phyloP scores from a whole-genome alignment of 2,329 filamentous ascomycete species.

The Fusarium virguliforme region DNA sequence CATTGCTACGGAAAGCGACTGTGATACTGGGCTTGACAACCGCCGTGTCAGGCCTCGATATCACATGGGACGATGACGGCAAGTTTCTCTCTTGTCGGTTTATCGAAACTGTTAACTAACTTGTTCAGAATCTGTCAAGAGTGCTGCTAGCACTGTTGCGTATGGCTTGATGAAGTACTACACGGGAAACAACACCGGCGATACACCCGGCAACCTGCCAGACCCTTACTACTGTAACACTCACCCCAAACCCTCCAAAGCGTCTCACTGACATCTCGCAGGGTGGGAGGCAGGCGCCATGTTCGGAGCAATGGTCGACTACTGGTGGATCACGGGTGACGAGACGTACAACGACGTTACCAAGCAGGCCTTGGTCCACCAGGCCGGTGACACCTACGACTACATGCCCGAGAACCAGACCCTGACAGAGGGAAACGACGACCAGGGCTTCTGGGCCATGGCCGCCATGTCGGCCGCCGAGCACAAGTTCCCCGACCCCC shows the following conservation, averaged over 20 bases:
- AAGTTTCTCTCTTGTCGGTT: not conserved
- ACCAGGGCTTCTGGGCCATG: conserved; percentile 90
- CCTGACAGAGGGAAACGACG: conserved; percentile 77
- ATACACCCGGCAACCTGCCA: conserved; percentile 71
- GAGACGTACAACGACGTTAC: conserved; percentile 74
- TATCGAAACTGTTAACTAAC: not conserved
- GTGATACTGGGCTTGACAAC: conserved; percentile 36
- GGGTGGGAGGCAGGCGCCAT: conserved; percentile 82
- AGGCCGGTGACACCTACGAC: conserved; percentile 72
- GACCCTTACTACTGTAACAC: conserved; percentile 75
- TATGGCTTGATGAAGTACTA: conserved; percentile 67
- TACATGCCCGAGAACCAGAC: conserved; percentile 80
- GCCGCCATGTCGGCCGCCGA: conserved; percentile 85
- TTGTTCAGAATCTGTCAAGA: conserved; percentile 65
- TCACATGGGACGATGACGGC: conserved; percentile 48
- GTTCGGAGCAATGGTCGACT: conserved; percentile 80
- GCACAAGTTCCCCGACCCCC: conserved; percentile 81
- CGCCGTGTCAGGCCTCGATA: conserved; percentile 33
- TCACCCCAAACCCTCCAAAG: conserved; percentile 53
- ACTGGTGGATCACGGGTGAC: conserved; percentile 81
- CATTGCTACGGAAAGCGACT: conserved; percentile 35
- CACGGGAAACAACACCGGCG: conserved; percentile 72
- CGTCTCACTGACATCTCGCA: conserved; percentile 42
- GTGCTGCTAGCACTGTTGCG: conserved; percentile 64
- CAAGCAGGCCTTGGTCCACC: conserved; percentile 72